Evolutionary conservation across 495 filamentous ascomycete genomes (phyloP), one percentile per base, ranked within the genome.

Genomic region (Penicillium ochrochloron): DNA sequence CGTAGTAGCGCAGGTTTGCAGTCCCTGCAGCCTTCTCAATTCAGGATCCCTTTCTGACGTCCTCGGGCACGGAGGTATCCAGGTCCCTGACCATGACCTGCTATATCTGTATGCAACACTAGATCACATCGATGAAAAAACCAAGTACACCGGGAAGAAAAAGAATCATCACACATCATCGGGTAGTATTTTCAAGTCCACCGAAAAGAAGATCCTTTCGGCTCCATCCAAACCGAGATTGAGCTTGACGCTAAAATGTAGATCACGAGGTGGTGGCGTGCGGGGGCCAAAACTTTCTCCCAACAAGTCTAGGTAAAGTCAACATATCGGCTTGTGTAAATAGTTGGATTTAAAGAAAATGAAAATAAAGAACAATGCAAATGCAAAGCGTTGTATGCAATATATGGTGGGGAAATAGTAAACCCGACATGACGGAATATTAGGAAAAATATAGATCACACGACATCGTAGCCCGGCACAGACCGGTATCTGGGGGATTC

Each of bases 401-500:
- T 52, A 12, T 52, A 31, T 52, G 48, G 11, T 9, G 23, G 21
- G 44, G 44, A 25, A 46, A 23, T 2, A 17, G 44, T 48, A 25
- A 7, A 52, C 5, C 3, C 23, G 12, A 17, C 48, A 52, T 50
- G 48, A 21, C 25, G n/a, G 14, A n/a, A 48, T 48, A 41, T 41
- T 41, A 29, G 27, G 12, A 29, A 31, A 3, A 8, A 31, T 31
- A 21, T 31, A 52, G 12, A 52, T 52, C 48, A 52, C 48, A 52
- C 48, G 48, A 52, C 25, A 52, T 62, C 50, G 50, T 52, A 61
- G 34, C 19, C 33, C 29, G 59, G 46, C 7, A 60, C 33, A n/a
- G 59, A 19, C 46, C 48, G 19, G 19, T 61, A 61, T 27, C 59
- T 44, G 39, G 44, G 59, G n/a, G 59, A 52, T 6, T 61, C 48